These are phyloP conservation scores for Posidonia oceanica DNA, from an alignment of 116 monocot species.

Conservation along the genomic window DNA sequence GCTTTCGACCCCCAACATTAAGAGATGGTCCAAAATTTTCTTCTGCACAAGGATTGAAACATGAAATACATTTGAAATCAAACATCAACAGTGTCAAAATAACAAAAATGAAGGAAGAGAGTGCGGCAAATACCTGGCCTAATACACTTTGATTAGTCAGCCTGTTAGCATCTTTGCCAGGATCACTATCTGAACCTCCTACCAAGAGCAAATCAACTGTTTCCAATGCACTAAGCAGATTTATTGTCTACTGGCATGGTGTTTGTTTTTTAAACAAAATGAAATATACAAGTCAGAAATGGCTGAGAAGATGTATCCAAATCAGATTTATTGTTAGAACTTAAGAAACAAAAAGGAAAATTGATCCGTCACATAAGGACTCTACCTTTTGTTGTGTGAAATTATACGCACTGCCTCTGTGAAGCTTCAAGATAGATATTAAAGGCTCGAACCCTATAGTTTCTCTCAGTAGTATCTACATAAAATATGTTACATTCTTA, in stretches of 20 bases:
- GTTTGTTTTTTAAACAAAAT: constrained; percentile 10
- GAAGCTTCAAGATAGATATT: constrained; percentile 75
- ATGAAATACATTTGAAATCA: constrained; percentile 12
- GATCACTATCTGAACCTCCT: constrained; percentile 47
- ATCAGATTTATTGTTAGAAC: neutral
- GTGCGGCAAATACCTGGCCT: constrained; percentile 45
- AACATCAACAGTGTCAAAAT: neutral
- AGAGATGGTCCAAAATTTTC: constrained; percentile 81
- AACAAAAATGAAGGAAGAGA: constrained; percentile 1
- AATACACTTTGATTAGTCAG: constrained; percentile 70
- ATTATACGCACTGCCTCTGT: constrained; percentile 93
- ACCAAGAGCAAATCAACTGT: constrained; percentile 79
- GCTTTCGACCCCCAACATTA: constrained; percentile 91
- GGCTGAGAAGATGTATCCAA: neutral
- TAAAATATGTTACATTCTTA: neutral
- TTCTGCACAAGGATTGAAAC: constrained; percentile 39
- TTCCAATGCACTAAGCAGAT: constrained; percentile 85
- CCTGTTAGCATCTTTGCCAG: constrained; percentile 65
- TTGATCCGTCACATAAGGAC: neutral
- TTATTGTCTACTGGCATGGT: constrained; percentile 80
- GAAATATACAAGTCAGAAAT: constrained; percentile 8
- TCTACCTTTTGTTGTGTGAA: constrained; percentile 98
- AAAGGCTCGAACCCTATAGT: constrained; percentile 89
- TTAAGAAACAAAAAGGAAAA: neutral
- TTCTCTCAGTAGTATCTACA: constrained; percentile 70